Evolutionary conservation across 2,329 filamentous ascomycete genomes (phyloP).

Genomic region (Cladophialophora immunda): DNA sequence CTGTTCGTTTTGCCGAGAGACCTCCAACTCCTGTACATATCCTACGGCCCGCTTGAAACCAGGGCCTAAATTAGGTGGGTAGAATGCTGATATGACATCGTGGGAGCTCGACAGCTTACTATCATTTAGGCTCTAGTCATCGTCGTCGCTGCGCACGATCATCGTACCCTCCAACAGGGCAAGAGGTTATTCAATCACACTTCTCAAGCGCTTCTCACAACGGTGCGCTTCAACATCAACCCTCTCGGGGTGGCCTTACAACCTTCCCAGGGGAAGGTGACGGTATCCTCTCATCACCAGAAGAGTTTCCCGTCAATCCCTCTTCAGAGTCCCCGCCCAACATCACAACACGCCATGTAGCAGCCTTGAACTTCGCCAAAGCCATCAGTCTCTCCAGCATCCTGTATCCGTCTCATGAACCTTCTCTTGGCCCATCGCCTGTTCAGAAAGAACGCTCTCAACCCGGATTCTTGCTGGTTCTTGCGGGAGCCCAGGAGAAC

Average conservation of each 20-base stretch:
- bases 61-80: conserved; percentile 35
- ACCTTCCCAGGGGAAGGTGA: not conserved
- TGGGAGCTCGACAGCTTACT: not conserved
- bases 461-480: conserved; percentile 19
- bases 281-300: conserved; percentile 38
- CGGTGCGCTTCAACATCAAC: conserved; percentile 13
- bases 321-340: conserved; percentile 24
- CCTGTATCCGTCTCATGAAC: conserved; percentile 22
- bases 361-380: conserved; percentile 23
- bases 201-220: not conserved
- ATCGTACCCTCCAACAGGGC: not conserved
- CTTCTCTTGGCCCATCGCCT: not conserved
- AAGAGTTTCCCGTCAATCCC: conserved; percentile 37
- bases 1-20: conserved; percentile 41
- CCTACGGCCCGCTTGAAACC: conserved; percentile 17
- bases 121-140: conserved; percentile 8
- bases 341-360: not conserved
- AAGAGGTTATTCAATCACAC: conserved; percentile 7
- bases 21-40: conserved; percentile 25
- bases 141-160: conserved; percentile 8
- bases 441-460: conserved; percentile 7
- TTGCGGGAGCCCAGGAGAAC: conserved; percentile 20
- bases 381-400: conserved; percentile 21
- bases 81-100: conserved; percentile 5
- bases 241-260: not conserved